These are phyloP conservation scores for Corchorus olitorius DNA, from an alignment of 345 rosid species.

Conservation along the genomic window DNA sequence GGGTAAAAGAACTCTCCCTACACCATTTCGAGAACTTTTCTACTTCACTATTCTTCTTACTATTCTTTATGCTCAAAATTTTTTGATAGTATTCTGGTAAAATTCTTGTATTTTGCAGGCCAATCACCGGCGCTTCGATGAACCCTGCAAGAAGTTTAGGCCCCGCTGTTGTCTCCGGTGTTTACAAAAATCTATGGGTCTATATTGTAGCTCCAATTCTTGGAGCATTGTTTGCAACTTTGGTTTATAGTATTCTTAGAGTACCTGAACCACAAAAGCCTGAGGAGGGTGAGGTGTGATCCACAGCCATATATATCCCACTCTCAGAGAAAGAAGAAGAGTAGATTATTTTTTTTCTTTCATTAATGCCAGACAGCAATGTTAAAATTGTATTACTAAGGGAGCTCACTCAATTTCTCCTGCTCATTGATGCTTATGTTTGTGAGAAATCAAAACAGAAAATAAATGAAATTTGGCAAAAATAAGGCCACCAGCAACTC, in stretches of 20 bases:
- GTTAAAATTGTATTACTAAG: neutral
- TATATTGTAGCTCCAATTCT: constrained; percentile 41
- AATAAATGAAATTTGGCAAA: neutral
- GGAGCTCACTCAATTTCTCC: neutral
- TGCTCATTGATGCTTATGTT: neutral
- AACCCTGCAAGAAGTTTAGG: constrained; percentile 62
- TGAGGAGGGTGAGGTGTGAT: constrained; percentile 23
- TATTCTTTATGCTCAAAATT: neutral
- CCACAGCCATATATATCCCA: constrained; percentile 32
- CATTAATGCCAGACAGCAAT: neutral
- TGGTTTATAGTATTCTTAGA: constrained; percentile 34
- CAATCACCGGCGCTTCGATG: constrained; percentile 63
- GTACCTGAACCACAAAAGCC: constrained; percentile 34
- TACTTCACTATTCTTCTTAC: neutral
- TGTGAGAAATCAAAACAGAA: neutral
- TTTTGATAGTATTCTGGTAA: neutral
- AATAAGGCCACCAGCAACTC: neutral
- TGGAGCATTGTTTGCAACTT: constrained; percentile 43
- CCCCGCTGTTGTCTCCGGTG: constrained; percentile 45
- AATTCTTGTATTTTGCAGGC: constrained; percentile 32
- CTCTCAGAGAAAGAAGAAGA: neutral
- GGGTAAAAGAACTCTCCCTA: constrained; percentile 35
- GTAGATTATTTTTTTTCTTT: neutral
- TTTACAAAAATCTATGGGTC: constrained; percentile 49
- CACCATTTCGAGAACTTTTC: neutral